Conservation (phyloP, 768 basidiomycete species). For the Boletales sp. region DNA sequence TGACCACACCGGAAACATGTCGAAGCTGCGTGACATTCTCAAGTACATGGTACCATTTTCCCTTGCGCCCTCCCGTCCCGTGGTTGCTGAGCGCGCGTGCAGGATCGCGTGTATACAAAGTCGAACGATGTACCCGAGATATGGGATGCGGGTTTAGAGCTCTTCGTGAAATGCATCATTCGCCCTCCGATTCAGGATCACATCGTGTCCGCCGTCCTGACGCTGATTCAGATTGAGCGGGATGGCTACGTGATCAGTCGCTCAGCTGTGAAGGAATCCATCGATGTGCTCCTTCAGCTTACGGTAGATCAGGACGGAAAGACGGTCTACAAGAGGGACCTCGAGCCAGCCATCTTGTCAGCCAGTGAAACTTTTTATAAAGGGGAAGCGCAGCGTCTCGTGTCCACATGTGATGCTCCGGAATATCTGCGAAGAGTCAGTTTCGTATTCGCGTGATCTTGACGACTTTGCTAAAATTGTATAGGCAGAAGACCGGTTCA, state of each 20-base stretch:
- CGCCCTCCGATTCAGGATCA: slow-evolving; percentile 79
- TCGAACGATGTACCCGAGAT: slow-evolving; percentile 73
- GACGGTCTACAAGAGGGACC: slow-evolving; percentile 76
- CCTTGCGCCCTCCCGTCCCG: neutral
- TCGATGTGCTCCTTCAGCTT: slow-evolving; percentile 79
- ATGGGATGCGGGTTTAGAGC: slow-evolving; percentile 73
- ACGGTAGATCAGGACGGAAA: slow-evolving; percentile 43
- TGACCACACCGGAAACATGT: slow-evolving; percentile 87
- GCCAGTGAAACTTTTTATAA: slow-evolving; percentile 81
- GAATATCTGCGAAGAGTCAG: slow-evolving; percentile 79
- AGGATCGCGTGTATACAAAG: slow-evolving; percentile 91
- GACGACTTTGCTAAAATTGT: slow-evolving; percentile 11
- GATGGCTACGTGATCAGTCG: slow-evolving; percentile 88
- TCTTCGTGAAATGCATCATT: slow-evolving; percentile 84
- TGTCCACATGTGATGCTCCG: slow-evolving; percentile 74
- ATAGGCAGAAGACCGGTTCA: slow-evolving; percentile 78
- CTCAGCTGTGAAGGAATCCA: slow-evolving; percentile 85
- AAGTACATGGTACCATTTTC: slow-evolving; percentile 83
- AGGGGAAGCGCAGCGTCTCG: slow-evolving; percentile 64
- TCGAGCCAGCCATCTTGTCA: slow-evolving; percentile 78
- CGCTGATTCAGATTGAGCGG: slow-evolving; percentile 86
- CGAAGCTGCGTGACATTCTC: slow-evolving; percentile 82
- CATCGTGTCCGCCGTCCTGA: slow-evolving; percentile 75
- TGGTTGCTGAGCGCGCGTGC: slow-evolving; percentile 12
- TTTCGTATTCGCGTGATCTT: slow-evolving; percentile 7